phyloP scores from a whole-genome alignment of 805 yeast species.

The Lipomyces sp. region DNA sequence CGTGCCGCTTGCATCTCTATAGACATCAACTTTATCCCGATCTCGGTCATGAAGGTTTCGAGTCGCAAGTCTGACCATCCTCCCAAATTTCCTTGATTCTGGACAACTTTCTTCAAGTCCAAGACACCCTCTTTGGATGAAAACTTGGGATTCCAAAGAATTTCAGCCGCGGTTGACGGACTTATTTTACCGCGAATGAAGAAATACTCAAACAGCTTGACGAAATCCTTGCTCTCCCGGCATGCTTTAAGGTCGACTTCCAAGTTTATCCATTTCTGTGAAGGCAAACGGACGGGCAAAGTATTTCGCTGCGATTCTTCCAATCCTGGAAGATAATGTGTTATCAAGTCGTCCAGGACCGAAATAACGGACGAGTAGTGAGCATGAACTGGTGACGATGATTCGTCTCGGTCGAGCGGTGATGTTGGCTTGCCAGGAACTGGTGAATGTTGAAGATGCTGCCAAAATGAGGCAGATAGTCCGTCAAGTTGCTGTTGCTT shows the following conservation, averaged over 20 bases:
- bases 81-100: constrained; percentile 7
- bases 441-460: constrained; percentile 18
- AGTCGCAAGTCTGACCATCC: constrained; percentile 28
- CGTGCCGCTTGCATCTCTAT: neutral
- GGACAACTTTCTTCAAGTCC: constrained; percentile 5
- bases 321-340: constrained; percentile 7
- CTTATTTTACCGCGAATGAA: constrained; percentile 24
- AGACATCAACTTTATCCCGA: constrained; percentile 16
- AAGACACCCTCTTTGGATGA: constrained; percentile 6
- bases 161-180: constrained; percentile 11
- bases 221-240: constrained; percentile 16
- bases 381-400: constrained; percentile 21
- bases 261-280: constrained; percentile 14
- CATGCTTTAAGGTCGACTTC: constrained; percentile 14
- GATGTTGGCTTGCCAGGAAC: constrained; percentile 3
- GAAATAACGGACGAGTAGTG: constrained; percentile 11
- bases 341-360: constrained; percentile 11
- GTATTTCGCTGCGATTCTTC: neutral
- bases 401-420: neutral
- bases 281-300: constrained; percentile 2
- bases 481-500: neutral
- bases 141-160: constrained; percentile 22
- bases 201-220: constrained; percentile 17
- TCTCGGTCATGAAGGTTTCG: constrained; percentile 16
- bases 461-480: constrained; percentile 11